A percentile compares a stretch with the other conserved stretches of the same genome.
phyloP scores from a whole-genome alignment of 345 rosid genomes.

The Balakata baccata region DNA sequence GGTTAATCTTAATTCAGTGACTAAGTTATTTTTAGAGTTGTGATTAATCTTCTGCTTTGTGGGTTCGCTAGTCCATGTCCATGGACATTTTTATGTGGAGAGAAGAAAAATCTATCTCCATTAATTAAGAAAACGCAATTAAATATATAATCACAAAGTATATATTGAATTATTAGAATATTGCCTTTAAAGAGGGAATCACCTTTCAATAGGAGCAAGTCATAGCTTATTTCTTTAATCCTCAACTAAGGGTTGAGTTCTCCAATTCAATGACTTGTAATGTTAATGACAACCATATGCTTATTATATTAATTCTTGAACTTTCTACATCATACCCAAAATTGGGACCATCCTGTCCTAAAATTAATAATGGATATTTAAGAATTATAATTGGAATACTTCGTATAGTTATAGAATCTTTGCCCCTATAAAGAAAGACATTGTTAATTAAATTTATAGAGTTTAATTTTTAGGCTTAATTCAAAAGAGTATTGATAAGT shows the following conservation, averaged over 20 bases:
- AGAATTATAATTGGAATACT: neutral
- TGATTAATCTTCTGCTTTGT: too few species aligned
- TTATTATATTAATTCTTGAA: neutral
- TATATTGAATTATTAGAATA: too few species aligned
- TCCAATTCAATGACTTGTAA: conserved; percentile 27
- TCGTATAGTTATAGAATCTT: conserved; percentile 9
- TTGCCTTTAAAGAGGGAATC: conserved; percentile 11
- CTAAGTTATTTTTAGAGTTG: too few species aligned
- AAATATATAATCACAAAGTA: too few species aligned
- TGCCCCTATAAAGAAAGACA: conserved; percentile 22
- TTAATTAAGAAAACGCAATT: too few species aligned
- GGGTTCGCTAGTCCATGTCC: too few species aligned
- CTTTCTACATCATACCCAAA: conserved; percentile 14
- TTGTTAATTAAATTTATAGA: conserved; percentile 1
- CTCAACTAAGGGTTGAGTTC: conserved; percentile 31
- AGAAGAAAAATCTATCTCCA: too few species aligned
- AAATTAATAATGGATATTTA: neutral
- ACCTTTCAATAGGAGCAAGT: conserved; percentile 1
- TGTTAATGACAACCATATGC: conserved; percentile 35
- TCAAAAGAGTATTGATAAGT: too few species aligned
- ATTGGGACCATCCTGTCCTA: conserved; percentile 19
- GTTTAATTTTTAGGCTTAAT: neutral
- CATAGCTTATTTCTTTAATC: neutral
- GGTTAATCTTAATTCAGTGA: too few species aligned
- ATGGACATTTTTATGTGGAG: too few species aligned